Evolutionary conservation across 106 monocot species (phyloP).

Genomic region (Triglochin maritima): DNA sequence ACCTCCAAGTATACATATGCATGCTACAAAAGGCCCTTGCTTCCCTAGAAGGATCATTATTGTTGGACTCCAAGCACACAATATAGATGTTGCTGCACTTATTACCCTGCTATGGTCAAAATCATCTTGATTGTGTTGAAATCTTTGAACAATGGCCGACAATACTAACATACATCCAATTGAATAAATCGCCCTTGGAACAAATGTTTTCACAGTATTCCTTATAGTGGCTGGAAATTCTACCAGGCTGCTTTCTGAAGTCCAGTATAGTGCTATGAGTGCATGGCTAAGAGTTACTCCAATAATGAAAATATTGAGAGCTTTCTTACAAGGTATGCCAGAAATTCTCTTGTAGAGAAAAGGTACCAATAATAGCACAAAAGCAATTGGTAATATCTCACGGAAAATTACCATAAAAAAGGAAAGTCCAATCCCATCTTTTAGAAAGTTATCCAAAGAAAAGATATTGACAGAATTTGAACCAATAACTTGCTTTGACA

Average conservation of each 20-base stretch:
- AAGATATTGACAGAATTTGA: constrained; percentile 15
- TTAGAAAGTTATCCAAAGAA: constrained; percentile 14
- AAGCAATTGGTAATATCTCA: constrained; percentile 42
- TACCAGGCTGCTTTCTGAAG: constrained; percentile 42
- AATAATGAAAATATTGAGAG: constrained; percentile 19
- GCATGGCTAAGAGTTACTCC: constrained; percentile 45
- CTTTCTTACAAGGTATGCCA: constrained; percentile 11
- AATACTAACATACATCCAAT: constrained; percentile 52
- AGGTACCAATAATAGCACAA: constrained; percentile 27
- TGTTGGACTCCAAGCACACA: constrained; percentile 74
- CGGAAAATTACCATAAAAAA: constrained; percentile 15
- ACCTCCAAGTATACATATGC: constrained; percentile 63
- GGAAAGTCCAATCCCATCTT: constrained; percentile 9
- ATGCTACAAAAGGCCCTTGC: constrained; percentile 64
- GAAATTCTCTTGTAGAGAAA: constrained; percentile 27
- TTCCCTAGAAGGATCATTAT: constrained; percentile 76
- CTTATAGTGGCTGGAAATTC: constrained; percentile 11
- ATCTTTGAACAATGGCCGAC: constrained; percentile 21
- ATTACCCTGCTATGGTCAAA: constrained; percentile 18
- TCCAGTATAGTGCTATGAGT: constrained; percentile 60
- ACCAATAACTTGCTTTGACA: constrained; percentile 50
- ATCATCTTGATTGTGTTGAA: constrained; percentile 13
- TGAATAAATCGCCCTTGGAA: constrained; percentile 58
- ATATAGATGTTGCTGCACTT: constrained; percentile 29
- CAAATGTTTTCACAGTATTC: constrained; percentile 42